A percentile compares a stretch with the other conserved stretches of the same genome.
phyloP scores from a whole-genome alignment of 345 rosid genomes.

The Lepidium sativum region DNA sequence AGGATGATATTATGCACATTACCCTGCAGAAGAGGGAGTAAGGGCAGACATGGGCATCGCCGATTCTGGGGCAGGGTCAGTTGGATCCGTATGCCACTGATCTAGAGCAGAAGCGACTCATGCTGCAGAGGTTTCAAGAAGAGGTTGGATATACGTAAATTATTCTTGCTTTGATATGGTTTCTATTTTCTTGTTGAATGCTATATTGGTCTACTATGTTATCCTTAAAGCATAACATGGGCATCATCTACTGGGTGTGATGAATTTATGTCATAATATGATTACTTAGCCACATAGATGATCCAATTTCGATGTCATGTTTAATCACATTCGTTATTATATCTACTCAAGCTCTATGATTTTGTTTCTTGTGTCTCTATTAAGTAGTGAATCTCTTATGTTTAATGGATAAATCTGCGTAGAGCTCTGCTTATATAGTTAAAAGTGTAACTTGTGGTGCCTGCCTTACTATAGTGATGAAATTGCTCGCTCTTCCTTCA shows the following conservation, averaged over 20 bases:
- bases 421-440: not conserved
- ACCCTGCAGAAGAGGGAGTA: constrained; percentile 83
- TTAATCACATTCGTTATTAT: not conserved
- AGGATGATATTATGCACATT: constrained; percentile 80
- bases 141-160: constrained; percentile 44
- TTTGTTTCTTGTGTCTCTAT: not conserved
- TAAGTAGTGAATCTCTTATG: not conserved
- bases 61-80: constrained; percentile 70
- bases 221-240: not conserved
- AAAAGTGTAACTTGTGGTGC: not conserved
- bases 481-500: not conserved
- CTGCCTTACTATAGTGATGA: not conserved
- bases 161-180: not conserved
- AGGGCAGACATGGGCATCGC: constrained; percentile 90
- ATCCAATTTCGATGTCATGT: not conserved
- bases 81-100: constrained; percentile 63
- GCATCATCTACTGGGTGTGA: not conserved
- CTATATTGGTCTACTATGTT: not conserved
- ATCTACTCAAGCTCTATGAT: not conserved
- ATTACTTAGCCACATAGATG: not conserved
- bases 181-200: not conserved
- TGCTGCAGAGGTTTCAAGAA: constrained; percentile 95
- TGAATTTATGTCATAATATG: not conserved
- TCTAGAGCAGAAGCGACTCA: constrained; percentile 80
- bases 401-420: not conserved